These are phyloP conservation scores for Diaporthe citriasiana DNA, from an alignment of 2,329 filamentous ascomycete genomes.

Conservation along the genomic window DNA sequence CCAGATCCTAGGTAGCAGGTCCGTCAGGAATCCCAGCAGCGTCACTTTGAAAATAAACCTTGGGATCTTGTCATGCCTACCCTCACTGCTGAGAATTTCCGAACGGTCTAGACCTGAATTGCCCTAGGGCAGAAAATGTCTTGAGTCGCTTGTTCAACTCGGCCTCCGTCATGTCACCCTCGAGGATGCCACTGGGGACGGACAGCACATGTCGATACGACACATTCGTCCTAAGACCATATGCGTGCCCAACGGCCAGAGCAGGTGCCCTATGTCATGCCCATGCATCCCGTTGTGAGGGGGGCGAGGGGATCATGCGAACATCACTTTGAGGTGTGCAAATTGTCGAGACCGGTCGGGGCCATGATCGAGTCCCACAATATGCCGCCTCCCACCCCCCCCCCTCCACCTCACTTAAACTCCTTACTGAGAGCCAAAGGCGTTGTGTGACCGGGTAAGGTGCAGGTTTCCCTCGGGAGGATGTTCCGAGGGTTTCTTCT, in stretches of 20 bases:
- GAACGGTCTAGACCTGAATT: conserved; percentile 26
- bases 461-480: conserved; percentile 26
- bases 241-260: conserved; percentile 34
- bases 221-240: conserved; percentile 12
- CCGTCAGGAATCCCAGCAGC: background rate
- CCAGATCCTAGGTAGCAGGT: conserved; percentile 6
- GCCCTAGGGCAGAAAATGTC: background rate
- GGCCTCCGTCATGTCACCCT: conserved; percentile 26
- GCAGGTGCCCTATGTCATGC: conserved; percentile 28
- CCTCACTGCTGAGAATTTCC: conserved; percentile 5
- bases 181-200: conserved; percentile 14
- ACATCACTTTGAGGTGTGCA: background rate
- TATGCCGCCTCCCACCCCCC: conserved; percentile 8
- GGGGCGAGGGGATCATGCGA: background rate
- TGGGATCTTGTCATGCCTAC: conserved; percentile 25
- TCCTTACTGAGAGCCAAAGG: background rate
- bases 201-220: conserved; percentile 14
- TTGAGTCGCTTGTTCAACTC: conserved; percentile 22
- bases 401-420: background rate
- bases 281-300: conserved; percentile 11
- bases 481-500: conserved; percentile 29
- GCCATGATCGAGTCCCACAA: conserved; percentile 19
- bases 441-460: conserved; percentile 12
- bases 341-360: background rate
- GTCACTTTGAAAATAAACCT: conserved; percentile 9